phyloP scores from a whole-genome alignment of 345 rosid species.

The Corymbia maculata region DNA sequence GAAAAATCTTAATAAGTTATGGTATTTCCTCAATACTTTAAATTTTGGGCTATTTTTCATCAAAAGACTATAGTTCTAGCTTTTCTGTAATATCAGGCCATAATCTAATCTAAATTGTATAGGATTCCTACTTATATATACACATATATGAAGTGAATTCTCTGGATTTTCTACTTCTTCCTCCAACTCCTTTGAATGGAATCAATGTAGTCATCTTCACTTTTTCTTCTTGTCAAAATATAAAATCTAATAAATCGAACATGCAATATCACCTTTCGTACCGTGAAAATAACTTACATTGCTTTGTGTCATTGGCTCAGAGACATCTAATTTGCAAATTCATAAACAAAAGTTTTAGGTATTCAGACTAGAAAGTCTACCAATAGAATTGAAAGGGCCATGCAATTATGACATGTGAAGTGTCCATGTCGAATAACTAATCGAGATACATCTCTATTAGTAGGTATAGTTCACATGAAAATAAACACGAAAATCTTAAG shows the following conservation, averaged over 20 bases:
- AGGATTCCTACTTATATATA: background rate
- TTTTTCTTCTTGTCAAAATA: background rate
- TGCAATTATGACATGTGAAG: fast-evolving
- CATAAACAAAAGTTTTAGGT: fast-evolving
- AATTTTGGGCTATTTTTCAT: background rate
- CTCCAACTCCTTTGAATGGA: background rate
- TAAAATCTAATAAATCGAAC: background rate
- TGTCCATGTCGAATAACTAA: background rate
- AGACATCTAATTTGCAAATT: background rate
- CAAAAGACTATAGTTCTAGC: background rate
- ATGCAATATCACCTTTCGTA: background rate
- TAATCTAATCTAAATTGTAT: background rate
- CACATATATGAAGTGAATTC: too few relatives aligned
- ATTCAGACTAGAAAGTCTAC: background rate
- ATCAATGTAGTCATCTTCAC: background rate
- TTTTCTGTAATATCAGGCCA: background rate
- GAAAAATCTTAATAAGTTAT: background rate
- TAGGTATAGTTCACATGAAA: background rate
- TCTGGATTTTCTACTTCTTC: background rate
- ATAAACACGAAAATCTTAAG: background rate
- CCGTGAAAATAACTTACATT: background rate
- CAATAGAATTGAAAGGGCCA: background rate
- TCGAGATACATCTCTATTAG: background rate
- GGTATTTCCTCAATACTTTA: background rate
- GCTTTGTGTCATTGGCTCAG: background rate